These are phyloP conservation scores for Eucalyptus pauciflora DNA, from an alignment of 345 rosid genomes.

Conservation along the genomic window DNA sequence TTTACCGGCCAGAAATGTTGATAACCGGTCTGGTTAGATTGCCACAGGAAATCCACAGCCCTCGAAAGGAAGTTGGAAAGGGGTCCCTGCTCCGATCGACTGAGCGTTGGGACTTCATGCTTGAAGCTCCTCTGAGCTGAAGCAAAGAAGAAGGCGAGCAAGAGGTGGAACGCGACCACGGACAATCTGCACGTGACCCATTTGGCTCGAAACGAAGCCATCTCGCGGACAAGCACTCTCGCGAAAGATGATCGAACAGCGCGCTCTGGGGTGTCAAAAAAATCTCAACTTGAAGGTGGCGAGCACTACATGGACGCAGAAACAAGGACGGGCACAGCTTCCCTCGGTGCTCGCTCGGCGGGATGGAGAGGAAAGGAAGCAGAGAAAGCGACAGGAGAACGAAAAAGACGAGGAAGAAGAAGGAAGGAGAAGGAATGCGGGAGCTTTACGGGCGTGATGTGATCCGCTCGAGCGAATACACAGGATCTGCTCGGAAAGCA, in stretches of 20 bases:
- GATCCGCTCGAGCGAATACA: not conserved
- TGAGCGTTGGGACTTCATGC: not conserved
- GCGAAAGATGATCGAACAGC: not conserved
- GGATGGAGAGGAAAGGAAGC: not conserved
- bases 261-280: not conserved
- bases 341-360: not conserved
- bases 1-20: conserved; percentile 38
- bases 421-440: not conserved
- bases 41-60: conserved; percentile 8
- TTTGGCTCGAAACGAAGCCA: not conserved
- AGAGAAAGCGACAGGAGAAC: not conserved
- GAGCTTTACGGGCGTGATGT: not conserved
- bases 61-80: not conserved
- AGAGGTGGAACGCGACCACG: not conserved
- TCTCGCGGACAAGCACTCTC: not conserved
- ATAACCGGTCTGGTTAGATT: conserved; percentile 12
- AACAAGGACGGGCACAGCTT: not conserved
- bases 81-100: not conserved
- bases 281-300: not conserved
- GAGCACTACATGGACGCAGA: not conserved
- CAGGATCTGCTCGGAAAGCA: not conserved
- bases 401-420: not conserved
- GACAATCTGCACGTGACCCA: not conserved
- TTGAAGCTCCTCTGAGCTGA: conserved; percentile 6
- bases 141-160: conserved; percentile 1